These are phyloP conservation scores for Trichoderma hamatum DNA, from an alignment of 2,329 filamentous ascomycete genomes.

Conservation along the genomic window DNA sequence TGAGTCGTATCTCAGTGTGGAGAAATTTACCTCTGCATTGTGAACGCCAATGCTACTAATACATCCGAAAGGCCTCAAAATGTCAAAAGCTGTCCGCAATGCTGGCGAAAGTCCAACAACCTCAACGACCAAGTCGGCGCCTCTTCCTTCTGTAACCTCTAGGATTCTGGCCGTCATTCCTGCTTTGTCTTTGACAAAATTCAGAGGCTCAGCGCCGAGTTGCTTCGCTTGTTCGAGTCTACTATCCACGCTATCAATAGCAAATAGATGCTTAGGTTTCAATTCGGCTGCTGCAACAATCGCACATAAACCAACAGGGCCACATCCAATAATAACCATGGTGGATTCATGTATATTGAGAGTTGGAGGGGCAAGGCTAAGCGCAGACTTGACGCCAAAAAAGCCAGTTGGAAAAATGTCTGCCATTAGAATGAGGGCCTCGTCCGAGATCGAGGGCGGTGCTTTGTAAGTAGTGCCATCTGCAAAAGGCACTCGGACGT, in stretches of 20 bases:
- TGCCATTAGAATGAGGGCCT: slow-evolving; percentile 82
- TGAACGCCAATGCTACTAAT: slow-evolving; percentile 79
- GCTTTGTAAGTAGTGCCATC: slow-evolving; percentile 80
- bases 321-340: slow-evolving; percentile 82
- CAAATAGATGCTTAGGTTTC: slow-evolving; percentile 74
- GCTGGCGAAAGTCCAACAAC: slow-evolving; percentile 73
- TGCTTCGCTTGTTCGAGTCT: slow-evolving; percentile 72
- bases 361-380: slow-evolving; percentile 59
- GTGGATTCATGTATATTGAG: slow-evolving; percentile 55
- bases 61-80: slow-evolving; percentile 71
- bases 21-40: slow-evolving; percentile 63
- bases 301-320: slow-evolving; percentile 83
- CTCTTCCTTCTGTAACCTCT: slow-evolving; percentile 75
- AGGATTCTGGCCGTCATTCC: slow-evolving; percentile 69
- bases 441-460: slow-evolving; percentile 66
- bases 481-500: slow-evolving; percentile 77
- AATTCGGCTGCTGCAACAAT: slow-evolving; percentile 76
- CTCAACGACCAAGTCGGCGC: slow-evolving; percentile 83
- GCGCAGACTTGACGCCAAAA: slow-evolving; percentile 79
- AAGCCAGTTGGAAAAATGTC: slow-evolving; percentile 90
- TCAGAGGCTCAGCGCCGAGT: slow-evolving; percentile 81
- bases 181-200: slow-evolving; percentile 70
- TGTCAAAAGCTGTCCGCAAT: slow-evolving; percentile 69
- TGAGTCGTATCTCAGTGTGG: neutral
- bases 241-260: slow-evolving; percentile 76